phyloP scores from a whole-genome alignment of 2,329 filamentous ascomycete genomes.

The Cordyceps farinosa region DNA sequence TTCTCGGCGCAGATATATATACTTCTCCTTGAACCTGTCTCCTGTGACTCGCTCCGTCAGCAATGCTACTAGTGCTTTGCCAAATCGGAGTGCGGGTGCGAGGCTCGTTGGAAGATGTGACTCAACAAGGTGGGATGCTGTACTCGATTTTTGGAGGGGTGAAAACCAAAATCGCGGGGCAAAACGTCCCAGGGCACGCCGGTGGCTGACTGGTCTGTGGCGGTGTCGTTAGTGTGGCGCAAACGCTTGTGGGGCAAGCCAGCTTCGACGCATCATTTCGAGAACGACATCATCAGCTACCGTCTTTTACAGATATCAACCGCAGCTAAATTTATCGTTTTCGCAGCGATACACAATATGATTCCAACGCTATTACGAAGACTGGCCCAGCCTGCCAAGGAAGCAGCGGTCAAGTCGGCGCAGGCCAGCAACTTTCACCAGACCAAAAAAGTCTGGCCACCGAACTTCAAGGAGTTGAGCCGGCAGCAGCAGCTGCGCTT shows the following conservation, averaged over 20 bases:
- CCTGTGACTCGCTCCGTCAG: constrained; percentile 12
- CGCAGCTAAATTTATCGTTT: background rate
- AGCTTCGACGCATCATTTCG: background rate
- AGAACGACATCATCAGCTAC: constrained; percentile 5
- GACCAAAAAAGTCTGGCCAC: constrained; percentile 73
- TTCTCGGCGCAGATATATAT: background rate
- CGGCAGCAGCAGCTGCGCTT: constrained; percentile 72
- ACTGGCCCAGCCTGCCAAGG: constrained; percentile 31
- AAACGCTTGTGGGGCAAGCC: background rate
- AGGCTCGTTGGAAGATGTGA: constrained; percentile 4
- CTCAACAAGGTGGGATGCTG: constrained; percentile 13
- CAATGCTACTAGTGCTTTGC: constrained; percentile 9
- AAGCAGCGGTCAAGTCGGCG: constrained; percentile 26
- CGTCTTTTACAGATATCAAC: background rate
- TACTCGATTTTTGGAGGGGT: constrained; percentile 17
- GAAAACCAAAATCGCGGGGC: constrained; percentile 20
- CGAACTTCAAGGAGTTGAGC: constrained; percentile 67
- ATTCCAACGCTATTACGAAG: constrained; percentile 34
- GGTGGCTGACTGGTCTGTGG: constrained; percentile 15
- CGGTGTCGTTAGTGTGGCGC: constrained; percentile 12
- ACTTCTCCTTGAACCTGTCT: background rate
- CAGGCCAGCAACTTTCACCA: constrained; percentile 55
- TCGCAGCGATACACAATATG: constrained; percentile 26
- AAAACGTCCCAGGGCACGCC: constrained; percentile 12
- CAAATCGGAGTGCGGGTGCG: background rate